Evolutionary conservation across 805 yeast genomes (phyloP), one percentile per base, ranked within the genome.

Genomic region (Pichia cephalocereana): DNA sequence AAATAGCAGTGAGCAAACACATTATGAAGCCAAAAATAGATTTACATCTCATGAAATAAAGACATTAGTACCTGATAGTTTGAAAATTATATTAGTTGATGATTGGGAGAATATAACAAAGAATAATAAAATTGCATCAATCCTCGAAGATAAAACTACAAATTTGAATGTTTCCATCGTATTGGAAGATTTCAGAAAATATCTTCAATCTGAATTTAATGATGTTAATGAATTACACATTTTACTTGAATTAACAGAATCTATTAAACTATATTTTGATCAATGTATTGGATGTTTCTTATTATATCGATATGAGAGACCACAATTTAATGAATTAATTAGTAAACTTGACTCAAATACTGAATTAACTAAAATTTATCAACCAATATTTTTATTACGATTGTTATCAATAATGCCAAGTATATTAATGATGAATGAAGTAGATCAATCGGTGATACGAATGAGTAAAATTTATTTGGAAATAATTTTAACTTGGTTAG

Each of bases 51-150:
- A 53, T 32, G 84, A 83, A 56, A 72, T 87, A 18, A 63, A 68
- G 41, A 57, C 87, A 15, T 67, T 68, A 14, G 76, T 90, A 8
- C 86, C 91, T 2, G 79, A 80, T 44, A 66, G 72, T 31, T 69
- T 91, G 49, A 90, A 89, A 63, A 69, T 83, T 7, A 57, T 81
- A 4, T 68, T 91, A 38, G 95, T 90, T 1, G 89, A 87, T 62
- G 98, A 91, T 68, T 91, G 98, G 99, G 96, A 91, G 64, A 72
- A 71, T 55, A 75, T 91, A 34, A 89, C 98, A 1, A 86, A 85
- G 56, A 86, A 88, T 55, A 82, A 83, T 45, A 79, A 81, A 61
- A 64, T 88, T 40, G 76, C 86, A 4, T 66, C 74, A 27, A 63
- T 90, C 40, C 96, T 96, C 0, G 51, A 78, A 15, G 65, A 64